Evolutionary conservation across 2,329 filamentous ascomycete species (phyloP).

Genomic region (Penicillium sp.): DNA sequence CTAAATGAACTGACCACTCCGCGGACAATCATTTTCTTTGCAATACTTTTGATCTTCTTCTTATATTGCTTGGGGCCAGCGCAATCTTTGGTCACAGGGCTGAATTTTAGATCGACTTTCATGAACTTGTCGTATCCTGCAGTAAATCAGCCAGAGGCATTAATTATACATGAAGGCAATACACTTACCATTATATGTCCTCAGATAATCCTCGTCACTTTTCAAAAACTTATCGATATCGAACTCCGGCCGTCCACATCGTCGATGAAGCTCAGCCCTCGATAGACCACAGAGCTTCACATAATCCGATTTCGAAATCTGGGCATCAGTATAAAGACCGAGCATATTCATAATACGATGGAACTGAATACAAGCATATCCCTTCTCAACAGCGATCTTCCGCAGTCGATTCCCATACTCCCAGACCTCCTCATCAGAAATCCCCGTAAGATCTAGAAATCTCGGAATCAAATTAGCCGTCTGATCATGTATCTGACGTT

Average conservation of each 20-base stretch:
- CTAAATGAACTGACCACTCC: not conserved
- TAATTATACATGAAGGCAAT: not conserved
- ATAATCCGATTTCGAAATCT: conserved; percentile 6
- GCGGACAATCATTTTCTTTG: conserved; percentile 6
- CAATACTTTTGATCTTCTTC: conserved; percentile 6
- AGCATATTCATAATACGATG: conserved; percentile 10
- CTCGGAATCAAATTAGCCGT: not conserved
- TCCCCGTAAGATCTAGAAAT: conserved; percentile 6
- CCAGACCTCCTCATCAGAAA: conserved; percentile 9
- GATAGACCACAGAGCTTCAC: conserved; percentile 1
- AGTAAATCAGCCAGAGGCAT: not conserved
- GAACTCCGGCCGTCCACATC: conserved; percentile 1
- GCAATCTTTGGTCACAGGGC: conserved; percentile 3
- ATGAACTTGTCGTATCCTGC: conserved; percentile 10
- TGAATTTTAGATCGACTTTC: conserved; percentile 9
- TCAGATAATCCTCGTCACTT: conserved; percentile 6
- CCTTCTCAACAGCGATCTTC: conserved; percentile 1
- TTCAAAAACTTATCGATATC: conserved; percentile 7
- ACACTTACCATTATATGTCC: conserved; percentile 4
- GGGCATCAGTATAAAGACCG: not conserved
- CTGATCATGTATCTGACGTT: not conserved
- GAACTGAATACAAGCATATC: conserved; percentile 9
- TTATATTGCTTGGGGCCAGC: conserved; percentile 7
- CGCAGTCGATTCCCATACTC: conserved; percentile 11
- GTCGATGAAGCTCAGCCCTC: conserved; percentile 3